These are phyloP conservation scores for Parachlorella kessleri DNA, from an alignment of 139 green algal genomes.

Conservation along the genomic window DNA sequence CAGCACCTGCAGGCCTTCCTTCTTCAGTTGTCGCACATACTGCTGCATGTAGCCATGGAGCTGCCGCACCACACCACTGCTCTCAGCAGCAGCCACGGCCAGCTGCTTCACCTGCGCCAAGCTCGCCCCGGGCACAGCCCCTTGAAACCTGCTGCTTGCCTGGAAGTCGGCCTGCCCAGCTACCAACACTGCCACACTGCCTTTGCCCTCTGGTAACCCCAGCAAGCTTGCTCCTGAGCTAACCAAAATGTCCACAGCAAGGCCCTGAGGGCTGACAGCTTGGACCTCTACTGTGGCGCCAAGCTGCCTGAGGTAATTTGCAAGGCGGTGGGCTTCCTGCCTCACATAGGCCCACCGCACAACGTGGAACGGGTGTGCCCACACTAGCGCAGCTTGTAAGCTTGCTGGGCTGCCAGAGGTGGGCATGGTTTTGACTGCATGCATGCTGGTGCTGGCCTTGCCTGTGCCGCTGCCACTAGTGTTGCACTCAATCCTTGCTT, in stretches of 20 bases:
- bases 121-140: too few species aligned
- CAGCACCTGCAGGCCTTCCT: not conserved
- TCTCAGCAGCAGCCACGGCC: not conserved
- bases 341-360: not conserved
- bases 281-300: not conserved
- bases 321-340: not conserved
- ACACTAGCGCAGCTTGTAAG: not conserved
- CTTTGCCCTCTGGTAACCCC: not conserved
- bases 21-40: conserved; percentile 5
- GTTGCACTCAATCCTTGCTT: too few species aligned
- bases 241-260: conserved; percentile 1
- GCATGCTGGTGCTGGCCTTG: not conserved
- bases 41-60: conserved; percentile 7
- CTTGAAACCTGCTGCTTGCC: not conserved
- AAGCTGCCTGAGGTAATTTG: not conserved
- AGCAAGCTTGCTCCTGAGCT: too few species aligned
- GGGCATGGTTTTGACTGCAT: too few species aligned
- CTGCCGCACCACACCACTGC: conserved; percentile 5
- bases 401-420: not conserved
- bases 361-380: conserved; percentile 13
- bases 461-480: not conserved
- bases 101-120: not conserved
- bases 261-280: not conserved
- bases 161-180: not conserved
- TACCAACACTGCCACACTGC: not conserved